Evolutionary conservation across 352 stramenopile genomes (phyloP).

Genomic region (Globisporangium mamillatum): DNA sequence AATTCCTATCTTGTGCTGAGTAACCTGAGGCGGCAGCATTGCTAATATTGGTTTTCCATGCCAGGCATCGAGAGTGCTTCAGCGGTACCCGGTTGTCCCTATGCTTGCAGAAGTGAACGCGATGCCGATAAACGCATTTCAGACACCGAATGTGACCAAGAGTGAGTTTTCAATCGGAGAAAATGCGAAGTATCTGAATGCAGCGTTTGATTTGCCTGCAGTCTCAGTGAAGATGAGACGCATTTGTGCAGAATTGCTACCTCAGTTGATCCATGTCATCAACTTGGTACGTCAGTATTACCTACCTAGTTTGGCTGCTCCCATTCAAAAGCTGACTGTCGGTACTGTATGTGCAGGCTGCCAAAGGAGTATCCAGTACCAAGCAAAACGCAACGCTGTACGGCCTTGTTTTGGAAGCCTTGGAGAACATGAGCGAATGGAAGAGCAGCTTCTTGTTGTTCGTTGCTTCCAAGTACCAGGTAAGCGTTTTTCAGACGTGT

Average conservation of each 20-base stretch:
- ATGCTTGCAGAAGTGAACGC: conserved; percentile 49
- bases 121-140: conserved; percentile 29
- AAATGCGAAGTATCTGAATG: conserved; percentile 23
- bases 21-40: neutral
- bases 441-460: conserved; percentile 56
- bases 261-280: conserved; percentile 32
- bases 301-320: neutral
- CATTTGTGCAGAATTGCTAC: conserved; percentile 34
- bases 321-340: neutral
- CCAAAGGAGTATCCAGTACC: neutral
- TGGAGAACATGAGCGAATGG: conserved; percentile 47
- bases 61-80: conserved; percentile 40
- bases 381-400: conserved; percentile 31
- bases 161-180: conserved; percentile 10
- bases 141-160: conserved; percentile 21
- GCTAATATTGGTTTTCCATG: neutral
- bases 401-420: conserved; percentile 26
- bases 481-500: conserved; percentile 9
- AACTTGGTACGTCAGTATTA: conserved; percentile 31
- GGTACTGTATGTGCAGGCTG: neutral
- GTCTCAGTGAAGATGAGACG: conserved; percentile 25
- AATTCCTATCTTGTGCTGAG: neutral
- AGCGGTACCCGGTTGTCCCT: conserved; percentile 46
- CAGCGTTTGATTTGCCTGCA: conserved; percentile 28
- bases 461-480: conserved; percentile 56